A percentile compares a stretch with the other conserved stretches of the same genome.
These are phyloP conservation scores for Neurospora intermedia DNA, from an alignment of 495 filamentous ascomycete genomes.

Conservation along the genomic window DNA sequence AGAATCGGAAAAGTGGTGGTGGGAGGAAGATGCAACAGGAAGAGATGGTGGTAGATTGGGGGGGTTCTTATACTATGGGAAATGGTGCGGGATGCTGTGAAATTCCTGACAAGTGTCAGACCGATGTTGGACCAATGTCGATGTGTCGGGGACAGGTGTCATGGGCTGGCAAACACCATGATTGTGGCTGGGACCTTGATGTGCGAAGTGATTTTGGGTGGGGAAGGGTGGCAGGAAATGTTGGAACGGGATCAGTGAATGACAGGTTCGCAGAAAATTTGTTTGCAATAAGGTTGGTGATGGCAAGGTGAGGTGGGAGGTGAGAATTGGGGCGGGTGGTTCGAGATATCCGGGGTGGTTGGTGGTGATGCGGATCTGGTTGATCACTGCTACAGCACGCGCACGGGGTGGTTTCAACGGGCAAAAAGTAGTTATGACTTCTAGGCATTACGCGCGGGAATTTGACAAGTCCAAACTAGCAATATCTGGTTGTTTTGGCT, in stretches of 20 bases:
- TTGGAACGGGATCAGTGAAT: neutral
- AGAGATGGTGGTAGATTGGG: neutral
- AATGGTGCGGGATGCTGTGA: neutral
- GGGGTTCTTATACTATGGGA: neutral
- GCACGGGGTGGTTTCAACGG: neutral
- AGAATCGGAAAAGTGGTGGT: neutral
- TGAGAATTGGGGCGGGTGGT: neutral
- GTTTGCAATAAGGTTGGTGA: neutral
- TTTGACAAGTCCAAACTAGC: neutral
- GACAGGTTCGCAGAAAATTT: neutral
- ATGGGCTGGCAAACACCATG: neutral
- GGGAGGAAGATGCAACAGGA: neutral
- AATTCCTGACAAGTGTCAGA: neutral
- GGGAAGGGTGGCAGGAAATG: neutral
- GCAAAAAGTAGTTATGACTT: neutral
- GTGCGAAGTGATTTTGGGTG: neutral
- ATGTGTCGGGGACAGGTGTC: neutral
- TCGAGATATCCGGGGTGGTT: neutral
- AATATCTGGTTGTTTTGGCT: neutral
- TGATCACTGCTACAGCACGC: neutral
- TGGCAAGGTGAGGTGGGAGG: neutral
- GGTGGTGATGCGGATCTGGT: neutral
- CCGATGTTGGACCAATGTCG: neutral
- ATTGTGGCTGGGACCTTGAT: neutral
- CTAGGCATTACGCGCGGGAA: fast-evolving